Evolutionary conservation across 1,284 basidiomycete species (phyloP).

Genomic region (Volvariella volvacea): DNA sequence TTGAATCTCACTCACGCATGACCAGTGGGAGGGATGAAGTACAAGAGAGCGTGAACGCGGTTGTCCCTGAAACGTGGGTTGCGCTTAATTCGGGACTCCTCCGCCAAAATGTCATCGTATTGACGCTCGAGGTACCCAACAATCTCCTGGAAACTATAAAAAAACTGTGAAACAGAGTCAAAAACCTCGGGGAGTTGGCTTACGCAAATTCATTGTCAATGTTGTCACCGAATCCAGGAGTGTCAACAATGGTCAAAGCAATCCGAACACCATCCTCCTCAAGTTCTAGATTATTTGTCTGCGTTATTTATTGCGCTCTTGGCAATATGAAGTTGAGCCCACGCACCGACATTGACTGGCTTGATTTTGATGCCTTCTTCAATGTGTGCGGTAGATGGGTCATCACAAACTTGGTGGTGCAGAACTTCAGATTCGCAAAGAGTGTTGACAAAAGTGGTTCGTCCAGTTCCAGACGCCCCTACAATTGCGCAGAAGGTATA

Average conservation of each 20-base stretch:
- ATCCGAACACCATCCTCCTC: conserved; percentile 99
- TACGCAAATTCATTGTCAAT: conserved; percentile 98
- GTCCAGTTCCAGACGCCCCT: conserved; percentile 95
- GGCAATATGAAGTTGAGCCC: no score
- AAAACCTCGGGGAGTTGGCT: conserved; percentile 25
- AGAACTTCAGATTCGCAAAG: conserved; percentile 92
- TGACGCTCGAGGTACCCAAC: conserved; percentile 96
- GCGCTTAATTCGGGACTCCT: conserved; percentile 99
- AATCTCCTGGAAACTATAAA: conserved; percentile 86
- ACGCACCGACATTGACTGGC: conserved; percentile 87
- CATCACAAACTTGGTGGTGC: conserved; percentile 80
- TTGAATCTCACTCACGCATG: conserved; percentile 40
- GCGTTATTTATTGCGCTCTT: no score
- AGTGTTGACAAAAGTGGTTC: conserved; percentile 97
- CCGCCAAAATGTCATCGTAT: conserved; percentile 98
- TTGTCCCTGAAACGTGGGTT: conserved; percentile 99
- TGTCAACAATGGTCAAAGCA: conserved; percentile 97
- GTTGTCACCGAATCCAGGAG: conserved; percentile 97
- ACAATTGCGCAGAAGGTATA: conserved; percentile 13
- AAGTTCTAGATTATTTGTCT: conserved; percentile 77
- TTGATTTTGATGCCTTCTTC: conserved; percentile 97
- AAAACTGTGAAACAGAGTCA: conserved; percentile 1
- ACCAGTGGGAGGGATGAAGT: conserved; percentile 89
- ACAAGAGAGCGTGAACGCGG: conserved; percentile 91
- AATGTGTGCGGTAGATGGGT: conserved; percentile 85